Percentiles rank a stretch among this genome's conserved stretches.
Conservation (phyloP, 2,329 filamentous ascomycete genomes). For the Monilinia vaccinii-corymbosi region DNA sequence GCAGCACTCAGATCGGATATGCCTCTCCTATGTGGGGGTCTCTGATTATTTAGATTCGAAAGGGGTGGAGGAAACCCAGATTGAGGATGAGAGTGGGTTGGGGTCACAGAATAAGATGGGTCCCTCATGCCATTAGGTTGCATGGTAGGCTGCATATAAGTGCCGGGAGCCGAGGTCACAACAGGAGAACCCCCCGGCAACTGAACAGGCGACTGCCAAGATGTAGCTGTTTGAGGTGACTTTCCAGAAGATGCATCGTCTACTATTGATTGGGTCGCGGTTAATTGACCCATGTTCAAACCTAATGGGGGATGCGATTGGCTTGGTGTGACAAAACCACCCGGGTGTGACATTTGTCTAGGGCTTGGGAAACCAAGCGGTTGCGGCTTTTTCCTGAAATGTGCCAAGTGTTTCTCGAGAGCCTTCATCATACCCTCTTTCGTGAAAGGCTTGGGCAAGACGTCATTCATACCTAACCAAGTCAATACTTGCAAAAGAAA, state of each 20-base stretch:
- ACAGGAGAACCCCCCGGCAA: conserved; percentile 26
- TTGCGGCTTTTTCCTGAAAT: conserved; percentile 58
- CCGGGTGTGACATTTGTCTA: conserved; percentile 21
- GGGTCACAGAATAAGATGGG: conserved; percentile 25
- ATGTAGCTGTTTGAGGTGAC: conserved; percentile 25
- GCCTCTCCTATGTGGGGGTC: conserved; percentile 24
- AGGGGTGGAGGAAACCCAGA: conserved; percentile 16
- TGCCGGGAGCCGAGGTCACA: conserved; percentile 19
- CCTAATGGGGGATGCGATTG: conserved; percentile 21
- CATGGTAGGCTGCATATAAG: conserved; percentile 18
- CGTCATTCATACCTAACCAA: conserved; percentile 82
- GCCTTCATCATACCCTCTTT: conserved; percentile 76
- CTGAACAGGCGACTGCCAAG: conserved; percentile 29
- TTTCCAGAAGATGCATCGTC: conserved; percentile 29
- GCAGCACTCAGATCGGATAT: conserved; percentile 26
- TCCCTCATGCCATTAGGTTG: conserved; percentile 19
- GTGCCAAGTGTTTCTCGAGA: conserved; percentile 80
- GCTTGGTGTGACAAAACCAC: conserved; percentile 21
- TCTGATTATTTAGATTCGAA: conserved; percentile 16
- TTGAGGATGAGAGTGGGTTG: conserved; percentile 23
- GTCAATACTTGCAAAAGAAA: conserved; percentile 26
- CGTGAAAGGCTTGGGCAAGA: conserved; percentile 94
- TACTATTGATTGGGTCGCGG: conserved; percentile 25
- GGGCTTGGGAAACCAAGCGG: conserved; percentile 13
- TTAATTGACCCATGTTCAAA: conserved; percentile 26